These are phyloP conservation scores for Neofusicoccum parvum DNA, from an alignment of 2,329 filamentous ascomycete genomes.

Conservation along the genomic window DNA sequence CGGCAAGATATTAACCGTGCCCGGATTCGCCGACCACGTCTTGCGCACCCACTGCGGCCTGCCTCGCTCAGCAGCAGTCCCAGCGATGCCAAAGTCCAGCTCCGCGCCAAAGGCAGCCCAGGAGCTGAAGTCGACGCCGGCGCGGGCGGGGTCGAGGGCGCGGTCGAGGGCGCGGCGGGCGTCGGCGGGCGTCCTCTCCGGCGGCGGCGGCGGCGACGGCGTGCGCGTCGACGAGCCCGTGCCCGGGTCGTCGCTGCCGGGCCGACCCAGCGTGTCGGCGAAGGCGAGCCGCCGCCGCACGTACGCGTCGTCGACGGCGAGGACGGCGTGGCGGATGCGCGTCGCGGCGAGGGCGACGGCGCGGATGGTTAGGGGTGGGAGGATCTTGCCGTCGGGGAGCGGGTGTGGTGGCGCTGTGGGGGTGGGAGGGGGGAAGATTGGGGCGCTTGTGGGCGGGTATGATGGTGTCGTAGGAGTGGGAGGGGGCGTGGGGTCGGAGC, in stretches of 20 bases:
- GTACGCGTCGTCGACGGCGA: background rate
- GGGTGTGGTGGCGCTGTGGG: too few species aligned
- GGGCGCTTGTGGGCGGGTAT: background rate
- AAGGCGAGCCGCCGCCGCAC: background rate
- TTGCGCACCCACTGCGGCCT: background rate
- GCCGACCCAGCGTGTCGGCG: background rate
- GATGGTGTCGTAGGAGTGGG: too few species aligned
- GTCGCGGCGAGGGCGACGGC: background rate
- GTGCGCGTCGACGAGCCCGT: too few species aligned
- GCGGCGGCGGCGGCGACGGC: background rate
- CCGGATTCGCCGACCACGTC: background rate
- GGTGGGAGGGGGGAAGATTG: background rate
- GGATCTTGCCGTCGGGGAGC: too few species aligned
- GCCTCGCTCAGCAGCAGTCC: background rate
- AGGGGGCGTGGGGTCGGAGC: too few species aligned
- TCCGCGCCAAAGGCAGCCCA: constrained; percentile 5
- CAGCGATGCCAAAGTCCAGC: background rate
- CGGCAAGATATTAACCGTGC: background rate
- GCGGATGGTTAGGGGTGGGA: background rate
- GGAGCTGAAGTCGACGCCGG: constrained; percentile 11
- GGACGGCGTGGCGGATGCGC: constrained; percentile 1
- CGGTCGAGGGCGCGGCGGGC: background rate
- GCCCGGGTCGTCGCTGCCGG: background rate
- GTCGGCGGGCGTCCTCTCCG: background rate
- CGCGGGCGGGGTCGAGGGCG: background rate